phyloP scores from a whole-genome alignment of 2,329 filamentous ascomycete species.

The Apiospora malaysiana region DNA sequence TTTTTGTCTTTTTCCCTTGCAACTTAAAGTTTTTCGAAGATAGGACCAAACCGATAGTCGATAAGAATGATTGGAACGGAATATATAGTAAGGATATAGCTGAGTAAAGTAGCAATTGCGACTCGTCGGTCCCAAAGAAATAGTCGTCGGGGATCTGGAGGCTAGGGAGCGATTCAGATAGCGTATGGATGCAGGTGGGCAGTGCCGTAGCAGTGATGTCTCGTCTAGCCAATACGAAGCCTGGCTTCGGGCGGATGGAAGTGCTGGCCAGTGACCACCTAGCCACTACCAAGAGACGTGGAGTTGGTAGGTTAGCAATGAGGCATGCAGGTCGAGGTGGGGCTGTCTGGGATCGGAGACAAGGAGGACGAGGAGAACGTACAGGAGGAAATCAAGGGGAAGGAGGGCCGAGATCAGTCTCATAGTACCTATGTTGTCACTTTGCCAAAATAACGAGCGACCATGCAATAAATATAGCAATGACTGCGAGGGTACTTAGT shows the following conservation, averaged over 20 bases:
- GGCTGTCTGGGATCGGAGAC: constrained; percentile 7
- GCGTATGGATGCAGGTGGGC: constrained; percentile 5
- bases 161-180: constrained; percentile 10
- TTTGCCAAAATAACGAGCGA: neutral
- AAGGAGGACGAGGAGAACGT: constrained; percentile 3
- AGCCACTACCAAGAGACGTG: neutral
- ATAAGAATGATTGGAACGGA: neutral
- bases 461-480: neutral
- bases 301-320: neutral
- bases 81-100: neutral
- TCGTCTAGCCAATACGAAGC: neutral
- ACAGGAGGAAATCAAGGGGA: neutral
- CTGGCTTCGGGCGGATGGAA: constrained; percentile 9
- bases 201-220: constrained; percentile 3
- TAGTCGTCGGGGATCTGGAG: neutral
- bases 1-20: neutral
- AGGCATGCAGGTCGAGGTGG: constrained; percentile 15
- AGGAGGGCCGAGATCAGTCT: constrained; percentile 6
- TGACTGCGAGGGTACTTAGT: neutral
- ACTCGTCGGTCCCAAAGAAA: neutral
- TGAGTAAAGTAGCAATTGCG: constrained; percentile 1
- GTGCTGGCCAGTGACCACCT: neutral
- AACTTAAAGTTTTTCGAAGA: neutral
- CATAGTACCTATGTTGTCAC: neutral
- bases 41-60: neutral